Evolutionary conservation across 371 early-diverging fungal genomes (phyloP), one percentile per base, ranked within the genome.

Genomic region (Actinomucor elegans): DNA sequence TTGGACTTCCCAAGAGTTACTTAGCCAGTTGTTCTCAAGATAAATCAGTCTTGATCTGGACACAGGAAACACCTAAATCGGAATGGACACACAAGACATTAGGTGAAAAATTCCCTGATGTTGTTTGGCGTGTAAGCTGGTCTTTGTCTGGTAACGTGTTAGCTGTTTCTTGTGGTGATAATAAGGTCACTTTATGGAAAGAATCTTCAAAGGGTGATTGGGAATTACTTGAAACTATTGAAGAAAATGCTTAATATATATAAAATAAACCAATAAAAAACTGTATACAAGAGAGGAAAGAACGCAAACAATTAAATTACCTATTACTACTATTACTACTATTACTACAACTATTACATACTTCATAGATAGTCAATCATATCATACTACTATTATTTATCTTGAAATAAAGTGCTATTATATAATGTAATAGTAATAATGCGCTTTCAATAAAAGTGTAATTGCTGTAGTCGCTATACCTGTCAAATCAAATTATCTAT

Each of bases 21-120:
- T 67, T 98, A 29, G 99, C 97, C 7, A 88, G 87, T 55, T 96
- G 97, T 71, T 94, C 95, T 32, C 96, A 96, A 73, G 99, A 98
- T 71, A 92, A 93, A 69, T 87, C 92, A 10, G 97, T 97, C n/a
- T 60, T 90, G 35, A 92, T 98, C 65, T 97, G 97, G 97, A 92
- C 90, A 4, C 91, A 96, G 61, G 93, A 94, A 37, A 77, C 68
- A 46, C 84, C 78, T 38, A 77, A 65, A 21, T 61, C 83, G 26
- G 73, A 80, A 41, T 95, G 93, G 93, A 83, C 75, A 17, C 88
- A 88, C 57, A 87, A 81, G 66, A 64, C 77, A 1, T 79, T 95
- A 28, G 71, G 76, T 15, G 90, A 89, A n/a, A 83, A 89, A 48
- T 98, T 98, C 73, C 83, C 91, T 26, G 99, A 98, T 73, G 97